phyloP scores from a whole-genome alignment of 2,329 filamentous ascomycete species.

The Hymenoscyphus repandus region DNA sequence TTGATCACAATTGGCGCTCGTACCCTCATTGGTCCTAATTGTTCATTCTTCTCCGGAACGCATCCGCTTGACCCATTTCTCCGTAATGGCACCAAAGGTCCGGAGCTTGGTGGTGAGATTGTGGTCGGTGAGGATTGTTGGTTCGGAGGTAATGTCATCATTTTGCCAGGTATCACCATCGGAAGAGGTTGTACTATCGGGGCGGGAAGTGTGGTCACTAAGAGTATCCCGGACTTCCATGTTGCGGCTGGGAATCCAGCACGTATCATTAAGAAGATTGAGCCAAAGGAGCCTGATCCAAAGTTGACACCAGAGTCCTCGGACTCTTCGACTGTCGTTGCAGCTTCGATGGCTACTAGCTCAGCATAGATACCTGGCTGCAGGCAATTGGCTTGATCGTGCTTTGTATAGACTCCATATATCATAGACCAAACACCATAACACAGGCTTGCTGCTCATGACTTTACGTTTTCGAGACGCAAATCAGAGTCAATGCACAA shows the following conservation, averaged over 20 bases:
- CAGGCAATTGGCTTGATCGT: background rate
- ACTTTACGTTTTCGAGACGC: background rate
- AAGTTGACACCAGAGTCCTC: slow-evolving; percentile 59
- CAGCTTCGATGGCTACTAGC: slow-evolving; percentile 15
- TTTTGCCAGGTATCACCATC: slow-evolving; percentile 74
- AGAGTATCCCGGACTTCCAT: slow-evolving; percentile 59
- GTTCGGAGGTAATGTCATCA: slow-evolving; percentile 66
- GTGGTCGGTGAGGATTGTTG: slow-evolving; percentile 76
- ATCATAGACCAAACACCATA: background rate
- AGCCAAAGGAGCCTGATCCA: slow-evolving; percentile 30
- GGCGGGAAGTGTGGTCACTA: slow-evolving; percentile 80
- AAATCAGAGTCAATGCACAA: background rate
- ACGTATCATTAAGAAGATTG: slow-evolving; percentile 44
- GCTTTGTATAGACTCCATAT: background rate
- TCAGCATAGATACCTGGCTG: background rate
- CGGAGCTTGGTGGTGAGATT: slow-evolving; percentile 70
- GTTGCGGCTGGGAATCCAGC: slow-evolving; percentile 66
- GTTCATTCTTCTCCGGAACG: slow-evolving; percentile 66
- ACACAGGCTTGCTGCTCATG: background rate
- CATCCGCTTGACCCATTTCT: slow-evolving; percentile 73
- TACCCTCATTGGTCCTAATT: slow-evolving; percentile 74
- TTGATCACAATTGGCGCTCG: slow-evolving; percentile 69
- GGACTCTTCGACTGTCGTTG: slow-evolving; percentile 54
- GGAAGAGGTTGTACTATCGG: slow-evolving; percentile 70
- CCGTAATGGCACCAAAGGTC: slow-evolving; percentile 69